Evolutionary conservation across 1,284 basidiomycete species (phyloP).

Genomic region (Microbotryum saponariae): DNA sequence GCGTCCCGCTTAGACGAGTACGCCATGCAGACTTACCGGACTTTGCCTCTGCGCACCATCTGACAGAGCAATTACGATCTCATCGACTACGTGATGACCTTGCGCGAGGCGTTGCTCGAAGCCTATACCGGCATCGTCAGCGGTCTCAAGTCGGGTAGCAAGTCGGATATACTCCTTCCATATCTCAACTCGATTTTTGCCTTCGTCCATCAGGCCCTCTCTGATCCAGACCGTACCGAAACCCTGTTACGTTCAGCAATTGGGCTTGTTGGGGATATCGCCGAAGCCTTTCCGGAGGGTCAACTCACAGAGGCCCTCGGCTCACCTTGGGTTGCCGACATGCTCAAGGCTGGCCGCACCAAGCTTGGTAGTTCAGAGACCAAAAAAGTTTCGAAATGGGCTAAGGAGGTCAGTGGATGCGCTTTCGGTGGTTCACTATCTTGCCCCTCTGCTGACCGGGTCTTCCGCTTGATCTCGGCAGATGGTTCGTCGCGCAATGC

Average conservation of each 20-base stretch:
- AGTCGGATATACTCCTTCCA: slow-evolving; percentile 64
- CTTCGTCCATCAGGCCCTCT: slow-evolving; percentile 69
- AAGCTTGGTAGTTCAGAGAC: slow-evolving; percentile 46
- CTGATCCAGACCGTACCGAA: slow-evolving; percentile 79
- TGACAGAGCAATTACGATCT: slow-evolving; percentile 73
- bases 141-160: slow-evolving; percentile 74
- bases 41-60: slow-evolving; percentile 1
- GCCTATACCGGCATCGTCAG: slow-evolving; percentile 93
- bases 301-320: slow-evolving; percentile 73
- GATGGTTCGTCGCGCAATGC: slow-evolving; percentile 31
- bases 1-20: not conserved
- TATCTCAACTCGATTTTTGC: slow-evolving; percentile 71
- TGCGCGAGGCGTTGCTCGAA: slow-evolving; percentile 92
- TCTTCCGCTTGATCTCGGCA: slow-evolving; percentile 1
- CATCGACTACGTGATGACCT: slow-evolving; percentile 80
- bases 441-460: not conserved
- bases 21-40: not conserved
- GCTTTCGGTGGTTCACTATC: no score
- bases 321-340: slow-evolving; percentile 69
- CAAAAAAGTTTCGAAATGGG: slow-evolving; percentile 50
- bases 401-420: slow-evolving; percentile 45
- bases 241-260: slow-evolving; percentile 64
- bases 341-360: slow-evolving; percentile 56
- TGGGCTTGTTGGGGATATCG: slow-evolving; percentile 86
- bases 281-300: slow-evolving; percentile 70